These are phyloP conservation scores for Scheffersomyces lignicola DNA, from an alignment of 1,139 yeast genomes.

Conservation along the genomic window DNA sequence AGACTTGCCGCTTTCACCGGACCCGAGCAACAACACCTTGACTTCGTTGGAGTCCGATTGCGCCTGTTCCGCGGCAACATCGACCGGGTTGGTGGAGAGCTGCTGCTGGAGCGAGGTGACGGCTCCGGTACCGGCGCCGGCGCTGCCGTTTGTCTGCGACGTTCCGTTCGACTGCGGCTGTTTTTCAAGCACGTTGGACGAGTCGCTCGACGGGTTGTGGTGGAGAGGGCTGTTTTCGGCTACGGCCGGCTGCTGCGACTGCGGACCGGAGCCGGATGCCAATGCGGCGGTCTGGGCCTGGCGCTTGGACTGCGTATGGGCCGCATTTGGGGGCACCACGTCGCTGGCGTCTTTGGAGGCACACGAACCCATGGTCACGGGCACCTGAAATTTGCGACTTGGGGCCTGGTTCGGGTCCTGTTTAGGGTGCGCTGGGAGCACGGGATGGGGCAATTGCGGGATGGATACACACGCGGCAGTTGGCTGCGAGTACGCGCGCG, in stretches of 20 bases:
- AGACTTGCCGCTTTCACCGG: constrained; percentile 81
- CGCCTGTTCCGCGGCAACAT: constrained; percentile 11
- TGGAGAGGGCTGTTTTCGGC: background rate
- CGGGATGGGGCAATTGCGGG: too few species aligned
- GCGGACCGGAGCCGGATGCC: too few species aligned
- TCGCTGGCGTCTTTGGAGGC: constrained; percentile 12
- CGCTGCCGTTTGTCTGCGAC: background rate
- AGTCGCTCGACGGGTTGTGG: background rate
- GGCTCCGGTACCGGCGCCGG: background rate
- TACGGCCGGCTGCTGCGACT: background rate
- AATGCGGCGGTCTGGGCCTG: background rate
- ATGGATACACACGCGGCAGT: too few species aligned
- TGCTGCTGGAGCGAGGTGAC: constrained; percentile 6
- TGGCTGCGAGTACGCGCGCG: too few species aligned
- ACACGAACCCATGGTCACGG: constrained; percentile 15
- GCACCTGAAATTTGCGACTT: background rate
- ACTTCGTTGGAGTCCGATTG: constrained; percentile 38
- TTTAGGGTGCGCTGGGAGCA: too few species aligned
- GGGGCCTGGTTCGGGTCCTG: too few species aligned
- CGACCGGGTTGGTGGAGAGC: constrained; percentile 12
- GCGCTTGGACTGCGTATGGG: constrained; percentile 1
- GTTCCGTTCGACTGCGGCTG: background rate
- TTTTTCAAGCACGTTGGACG: background rate
- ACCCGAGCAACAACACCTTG: constrained; percentile 67
- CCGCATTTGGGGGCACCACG: background rate